Percentiles rank a stretch among this genome's conserved stretches.
These are phyloP conservation scores for Clathrus columnatus DNA, from an alignment of 768 basidiomycete species.

Conservation along the genomic window DNA sequence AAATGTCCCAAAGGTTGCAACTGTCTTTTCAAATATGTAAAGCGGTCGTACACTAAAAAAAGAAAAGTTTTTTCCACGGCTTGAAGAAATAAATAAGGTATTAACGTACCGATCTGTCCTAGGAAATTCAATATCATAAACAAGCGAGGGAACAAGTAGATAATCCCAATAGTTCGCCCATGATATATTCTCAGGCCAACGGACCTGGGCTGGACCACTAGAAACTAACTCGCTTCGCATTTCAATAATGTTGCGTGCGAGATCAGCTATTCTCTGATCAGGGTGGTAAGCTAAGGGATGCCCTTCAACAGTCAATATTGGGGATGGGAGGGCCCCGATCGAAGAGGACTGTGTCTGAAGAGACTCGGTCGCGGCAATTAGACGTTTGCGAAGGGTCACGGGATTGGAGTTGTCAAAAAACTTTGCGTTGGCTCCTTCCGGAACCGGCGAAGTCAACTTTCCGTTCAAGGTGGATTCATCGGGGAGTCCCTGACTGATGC, in stretches of 20 bases:
- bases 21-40: conserved; percentile 64
- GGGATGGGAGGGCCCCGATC: background rate
- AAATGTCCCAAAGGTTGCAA: conserved; percentile 95
- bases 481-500: conserved; percentile 21
- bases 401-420: conserved; percentile 47
- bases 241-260: conserved; percentile 72
- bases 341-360: conserved; percentile 16
- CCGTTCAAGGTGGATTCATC: conserved; percentile 24
- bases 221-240: conserved; percentile 69
- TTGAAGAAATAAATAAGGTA: conserved; percentile 15
- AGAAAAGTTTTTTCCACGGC: conserved; percentile 30
- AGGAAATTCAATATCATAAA: conserved; percentile 96
- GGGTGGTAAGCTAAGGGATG: conserved; percentile 61
- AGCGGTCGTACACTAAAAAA: conserved; percentile 41
- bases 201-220: conserved; percentile 53
- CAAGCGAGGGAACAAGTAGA: conserved; percentile 82
- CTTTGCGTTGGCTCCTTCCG: conserved; percentile 35
- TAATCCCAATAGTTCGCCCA: conserved; percentile 77
- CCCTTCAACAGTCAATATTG: conserved; percentile 12
- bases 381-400: conserved; percentile 47
- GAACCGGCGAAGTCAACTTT: conserved; percentile 23
- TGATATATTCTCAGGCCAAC: conserved; percentile 82
- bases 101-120: conserved; percentile 64
- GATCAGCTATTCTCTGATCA: conserved; percentile 47
- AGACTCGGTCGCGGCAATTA: conserved; percentile 28